phyloP scores from a whole-genome alignment of 371 early-diverging fungal genomes.

The Haplosporangium sp. region DNA sequence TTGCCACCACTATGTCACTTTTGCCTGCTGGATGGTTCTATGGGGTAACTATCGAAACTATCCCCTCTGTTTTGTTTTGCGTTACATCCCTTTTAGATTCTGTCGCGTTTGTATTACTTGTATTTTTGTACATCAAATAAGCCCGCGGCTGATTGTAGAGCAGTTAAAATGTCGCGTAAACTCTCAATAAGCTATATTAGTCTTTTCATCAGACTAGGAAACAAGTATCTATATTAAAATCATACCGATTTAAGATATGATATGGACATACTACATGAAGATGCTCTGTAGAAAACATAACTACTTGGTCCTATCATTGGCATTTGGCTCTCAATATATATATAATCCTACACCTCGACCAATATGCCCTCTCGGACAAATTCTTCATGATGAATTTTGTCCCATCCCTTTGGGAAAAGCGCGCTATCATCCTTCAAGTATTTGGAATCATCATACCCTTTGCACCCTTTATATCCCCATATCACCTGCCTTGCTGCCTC shows the following conservation, averaged over 20 bases:
- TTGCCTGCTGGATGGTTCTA: neutral
- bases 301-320: too few relatives aligned
- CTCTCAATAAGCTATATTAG: too few relatives aligned
- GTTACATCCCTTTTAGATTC: neutral
- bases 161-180: too few relatives aligned
- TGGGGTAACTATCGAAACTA: neutral
- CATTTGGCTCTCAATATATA: too few relatives aligned
- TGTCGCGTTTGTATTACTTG: neutral
- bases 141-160: neutral
- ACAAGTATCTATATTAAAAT: too few relatives aligned
- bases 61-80: neutral
- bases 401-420: neutral
- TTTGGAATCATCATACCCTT: conserved; percentile 10
- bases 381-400: neutral
- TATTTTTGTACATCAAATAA: neutral
- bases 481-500: conserved; percentile 49
- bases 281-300: too few relatives aligned
- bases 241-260: too few relatives aligned
- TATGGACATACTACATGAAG: too few relatives aligned
- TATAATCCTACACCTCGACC: neutral
- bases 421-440: conserved; percentile 22
- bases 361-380: neutral
- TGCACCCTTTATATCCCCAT: conserved; percentile 33
- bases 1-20: too few relatives aligned
- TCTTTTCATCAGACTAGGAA: too few relatives aligned